phyloP scores from a whole-genome alignment of 2,329 filamentous ascomycete genomes.

The Emergomyces orientalis region DNA sequence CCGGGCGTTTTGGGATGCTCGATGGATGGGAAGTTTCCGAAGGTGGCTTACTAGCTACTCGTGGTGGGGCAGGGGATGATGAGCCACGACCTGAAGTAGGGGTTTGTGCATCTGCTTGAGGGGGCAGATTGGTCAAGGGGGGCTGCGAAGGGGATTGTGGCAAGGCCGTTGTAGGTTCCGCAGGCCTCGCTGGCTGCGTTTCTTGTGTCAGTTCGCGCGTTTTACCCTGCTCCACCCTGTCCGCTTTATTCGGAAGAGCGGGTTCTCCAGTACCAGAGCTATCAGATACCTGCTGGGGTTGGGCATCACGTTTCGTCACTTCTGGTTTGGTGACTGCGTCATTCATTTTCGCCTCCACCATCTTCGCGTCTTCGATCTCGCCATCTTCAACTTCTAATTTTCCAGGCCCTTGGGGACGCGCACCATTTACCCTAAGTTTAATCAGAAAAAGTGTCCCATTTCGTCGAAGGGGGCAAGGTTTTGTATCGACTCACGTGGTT shows the following conservation, averaged over 20 bases:
- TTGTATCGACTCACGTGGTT: conserved; percentile 28
- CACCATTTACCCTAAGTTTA: conserved; percentile 23
- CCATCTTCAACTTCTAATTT: conserved; percentile 37
- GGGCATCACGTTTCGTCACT: conserved; percentile 11
- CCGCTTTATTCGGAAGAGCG: conserved; percentile 7
- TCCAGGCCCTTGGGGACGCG: conserved; percentile 18
- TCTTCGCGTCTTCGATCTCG: conserved; percentile 40
- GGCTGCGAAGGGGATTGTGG: not conserved
- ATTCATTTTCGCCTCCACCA: conserved; percentile 24
- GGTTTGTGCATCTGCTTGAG: conserved; percentile 1
- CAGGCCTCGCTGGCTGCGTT: conserved; percentile 3
- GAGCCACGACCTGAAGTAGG: not conserved
- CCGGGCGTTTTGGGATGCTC: conserved; percentile 32
- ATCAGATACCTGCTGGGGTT: conserved; percentile 5
- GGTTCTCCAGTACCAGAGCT: conserved; percentile 12
- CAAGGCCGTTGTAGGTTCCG: not conserved
- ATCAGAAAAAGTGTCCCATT: conserved; percentile 18
- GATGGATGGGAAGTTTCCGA: conserved; percentile 23
- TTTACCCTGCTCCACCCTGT: conserved; percentile 6
- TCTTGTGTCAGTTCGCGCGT: conserved; percentile 11
- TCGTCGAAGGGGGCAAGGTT: not conserved
- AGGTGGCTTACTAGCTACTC: conserved; percentile 13
- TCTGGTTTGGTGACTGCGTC: conserved; percentile 12
- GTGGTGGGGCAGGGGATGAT: not conserved
- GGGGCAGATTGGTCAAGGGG: not conserved